phyloP scores from a whole-genome alignment of 371 early-diverging fungal genomes.

The Paraphysoderma sedebokerense region DNA sequence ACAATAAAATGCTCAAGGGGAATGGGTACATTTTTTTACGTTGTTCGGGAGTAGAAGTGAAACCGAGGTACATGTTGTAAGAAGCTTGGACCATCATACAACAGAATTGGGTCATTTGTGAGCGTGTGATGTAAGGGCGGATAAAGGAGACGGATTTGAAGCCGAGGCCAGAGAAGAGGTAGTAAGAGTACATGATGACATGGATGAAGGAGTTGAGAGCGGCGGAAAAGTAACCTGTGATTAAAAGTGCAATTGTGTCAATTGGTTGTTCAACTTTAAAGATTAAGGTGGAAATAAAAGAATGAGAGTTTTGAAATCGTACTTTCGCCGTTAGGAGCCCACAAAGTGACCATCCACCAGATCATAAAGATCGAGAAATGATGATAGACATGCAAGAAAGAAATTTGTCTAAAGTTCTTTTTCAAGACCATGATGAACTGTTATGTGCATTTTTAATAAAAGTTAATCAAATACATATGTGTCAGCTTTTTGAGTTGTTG shows the following conservation, averaged over 20 bases:
- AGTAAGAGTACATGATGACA: slow-evolving; percentile 47
- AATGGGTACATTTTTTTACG: slow-evolving; percentile 18
- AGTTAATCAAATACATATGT: too few relatives aligned
- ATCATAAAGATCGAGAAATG: slow-evolving; percentile 38
- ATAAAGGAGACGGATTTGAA: slow-evolving; percentile 23
- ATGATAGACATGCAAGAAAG: slow-evolving; percentile 49
- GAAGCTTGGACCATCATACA: slow-evolving; percentile 33
- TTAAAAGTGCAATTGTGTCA: too few relatives aligned
- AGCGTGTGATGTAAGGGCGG: slow-evolving; percentile 34
- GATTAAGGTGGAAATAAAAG: too few relatives aligned
- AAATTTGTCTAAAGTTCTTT: slow-evolving; percentile 42
- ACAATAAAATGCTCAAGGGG: slow-evolving; percentile 23
- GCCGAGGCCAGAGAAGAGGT: slow-evolving; percentile 19
- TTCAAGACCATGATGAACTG: slow-evolving; percentile 45
- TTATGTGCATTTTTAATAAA: too few relatives aligned
- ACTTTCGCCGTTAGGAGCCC: slow-evolving; percentile 37
- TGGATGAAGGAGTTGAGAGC: slow-evolving; percentile 41
- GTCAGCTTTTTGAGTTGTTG: too few relatives aligned
- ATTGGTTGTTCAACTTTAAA: too few relatives aligned
- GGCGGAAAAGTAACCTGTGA: slow-evolving; percentile 27
- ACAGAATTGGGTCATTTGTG: slow-evolving; percentile 43
- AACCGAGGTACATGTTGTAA: slow-evolving; percentile 17
- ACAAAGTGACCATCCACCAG: slow-evolving; percentile 36
- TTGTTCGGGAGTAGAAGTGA: slow-evolving; percentile 11
- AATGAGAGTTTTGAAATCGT: slow-evolving; percentile 1